phyloP scores from a whole-genome alignment of 106 monocot genomes.

The Alisma plantagoaquatica region DNA sequence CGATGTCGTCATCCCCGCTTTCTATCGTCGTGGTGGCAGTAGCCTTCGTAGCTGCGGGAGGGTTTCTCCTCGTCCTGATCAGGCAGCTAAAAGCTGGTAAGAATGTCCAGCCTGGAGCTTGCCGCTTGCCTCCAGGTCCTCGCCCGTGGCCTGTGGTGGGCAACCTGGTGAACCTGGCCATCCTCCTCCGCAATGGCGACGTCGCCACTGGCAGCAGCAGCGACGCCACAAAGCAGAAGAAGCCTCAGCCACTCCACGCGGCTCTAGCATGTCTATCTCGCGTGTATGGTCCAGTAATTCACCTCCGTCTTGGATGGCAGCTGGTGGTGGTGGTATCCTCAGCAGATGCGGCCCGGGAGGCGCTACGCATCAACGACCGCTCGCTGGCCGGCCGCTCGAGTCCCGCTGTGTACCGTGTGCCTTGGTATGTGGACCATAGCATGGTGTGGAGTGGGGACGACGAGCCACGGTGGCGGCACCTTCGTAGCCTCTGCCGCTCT shows the following conservation, averaged over 20 bases:
- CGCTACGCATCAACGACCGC: constrained; percentile 27
- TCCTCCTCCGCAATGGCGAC: too few relatives aligned
- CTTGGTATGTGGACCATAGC: constrained; percentile 21
- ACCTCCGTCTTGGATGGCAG: constrained; percentile 27
- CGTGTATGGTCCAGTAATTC: constrained; percentile 12
- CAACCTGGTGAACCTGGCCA: constrained; percentile 1
- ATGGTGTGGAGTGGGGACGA: constrained; percentile 28
- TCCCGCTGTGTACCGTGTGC: constrained; percentile 16
- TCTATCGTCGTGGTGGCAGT: too few relatives aligned
- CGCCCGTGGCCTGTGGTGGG: constrained; percentile 2
- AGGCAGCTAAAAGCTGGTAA: neutral
- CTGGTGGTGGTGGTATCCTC: constrained; percentile 31
- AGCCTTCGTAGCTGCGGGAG: too few relatives aligned
- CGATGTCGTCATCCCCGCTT: too few relatives aligned
- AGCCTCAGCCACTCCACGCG: neutral
- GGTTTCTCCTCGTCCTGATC: neutral
- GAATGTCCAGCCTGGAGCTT: neutral
- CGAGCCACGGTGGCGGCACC: constrained; percentile 27
- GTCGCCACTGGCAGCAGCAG: too few relatives aligned
- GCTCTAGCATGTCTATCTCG: constrained; percentile 3
- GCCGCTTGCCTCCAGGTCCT: constrained; percentile 5
- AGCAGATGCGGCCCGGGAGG: constrained; percentile 20
- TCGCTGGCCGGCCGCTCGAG: constrained; percentile 30
- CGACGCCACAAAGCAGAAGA: too few relatives aligned
- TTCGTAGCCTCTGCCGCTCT: constrained; percentile 17